These are phyloP conservation scores for Candida tunisiensis DNA, from an alignment of 1,139 yeast genomes.

Conservation along the genomic window DNA sequence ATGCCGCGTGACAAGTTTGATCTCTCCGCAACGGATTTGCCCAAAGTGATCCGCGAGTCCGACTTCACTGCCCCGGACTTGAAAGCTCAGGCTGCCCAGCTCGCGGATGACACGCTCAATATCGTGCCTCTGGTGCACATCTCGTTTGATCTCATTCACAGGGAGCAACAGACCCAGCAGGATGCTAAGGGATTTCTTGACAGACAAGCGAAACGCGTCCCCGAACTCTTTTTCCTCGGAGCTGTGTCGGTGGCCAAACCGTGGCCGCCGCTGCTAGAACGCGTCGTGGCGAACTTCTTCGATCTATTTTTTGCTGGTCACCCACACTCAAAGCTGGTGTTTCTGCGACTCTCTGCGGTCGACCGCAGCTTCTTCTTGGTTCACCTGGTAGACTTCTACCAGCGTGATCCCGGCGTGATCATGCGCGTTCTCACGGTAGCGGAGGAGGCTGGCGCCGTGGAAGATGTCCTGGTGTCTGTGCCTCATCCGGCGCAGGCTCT, in stretches of 20 bases:
- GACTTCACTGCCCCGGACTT: conserved; percentile 9
- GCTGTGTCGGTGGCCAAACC: conserved; percentile 19
- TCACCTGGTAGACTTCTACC: conserved; percentile 10
- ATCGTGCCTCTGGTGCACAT: conserved; percentile 10
- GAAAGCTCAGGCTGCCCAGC: conserved; percentile 6
- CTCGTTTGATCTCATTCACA: conserved; percentile 15
- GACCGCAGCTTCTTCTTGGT: conserved; percentile 9
- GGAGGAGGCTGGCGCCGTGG: conserved; percentile 10
- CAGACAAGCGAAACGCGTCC: conserved; percentile 16
- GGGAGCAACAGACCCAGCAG: conserved; percentile 12
- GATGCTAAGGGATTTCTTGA: conserved; percentile 16
- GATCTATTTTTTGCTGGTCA: conserved; percentile 17
- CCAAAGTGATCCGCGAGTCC: conserved; percentile 4
- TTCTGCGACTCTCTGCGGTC: conserved; percentile 8
- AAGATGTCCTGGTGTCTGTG: conserved; percentile 10
- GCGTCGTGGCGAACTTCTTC: conserved; percentile 17
- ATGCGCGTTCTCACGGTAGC: conserved; percentile 10
- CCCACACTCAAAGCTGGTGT: conserved; percentile 10
- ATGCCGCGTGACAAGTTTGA: not conserved
- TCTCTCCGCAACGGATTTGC: conserved; percentile 7
- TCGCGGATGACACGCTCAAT: conserved; percentile 9
- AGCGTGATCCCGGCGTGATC: conserved; percentile 9
- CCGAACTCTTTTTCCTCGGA: conserved; percentile 21
- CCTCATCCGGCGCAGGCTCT: conserved; percentile 14
- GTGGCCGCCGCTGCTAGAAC: conserved; percentile 18